A percentile compares a stretch with the other conserved stretches of the same genome.
phyloP scores from a whole-genome alignment of 805 yeast genomes.

The Spathaspora boniae region DNA sequence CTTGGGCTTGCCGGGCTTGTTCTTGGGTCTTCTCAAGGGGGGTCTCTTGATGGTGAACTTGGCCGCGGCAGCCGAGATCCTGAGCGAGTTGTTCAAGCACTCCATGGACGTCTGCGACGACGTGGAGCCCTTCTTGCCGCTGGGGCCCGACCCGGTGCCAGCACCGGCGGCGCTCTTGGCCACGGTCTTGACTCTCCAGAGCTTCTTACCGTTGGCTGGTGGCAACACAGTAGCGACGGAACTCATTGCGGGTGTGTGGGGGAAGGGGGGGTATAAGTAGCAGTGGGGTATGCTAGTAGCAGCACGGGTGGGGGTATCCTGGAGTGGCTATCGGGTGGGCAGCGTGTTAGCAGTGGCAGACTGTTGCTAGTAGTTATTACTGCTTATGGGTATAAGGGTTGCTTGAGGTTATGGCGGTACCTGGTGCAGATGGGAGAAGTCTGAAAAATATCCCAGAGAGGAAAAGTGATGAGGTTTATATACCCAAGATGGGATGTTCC shows the following conservation, averaged over 20 bases:
- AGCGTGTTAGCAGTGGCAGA: too few relatives aligned
- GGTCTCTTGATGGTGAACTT: slow-evolving; percentile 34
- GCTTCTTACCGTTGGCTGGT: slow-evolving; percentile 43
- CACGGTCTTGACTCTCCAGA: slow-evolving; percentile 42
- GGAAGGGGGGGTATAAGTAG: too few relatives aligned
- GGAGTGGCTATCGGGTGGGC: too few relatives aligned
- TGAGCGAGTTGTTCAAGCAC: slow-evolving; percentile 42
- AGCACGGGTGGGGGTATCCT: too few relatives aligned
- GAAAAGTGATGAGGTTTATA: not conserved
- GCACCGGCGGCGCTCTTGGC: slow-evolving; percentile 8
- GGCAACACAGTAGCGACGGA: slow-evolving; percentile 25
- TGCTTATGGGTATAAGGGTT: too few relatives aligned
- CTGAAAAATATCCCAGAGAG: not conserved
- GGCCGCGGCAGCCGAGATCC: slow-evolving; percentile 37
- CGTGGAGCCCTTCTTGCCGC: slow-evolving; percentile 4
- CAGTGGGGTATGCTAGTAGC: too few relatives aligned
- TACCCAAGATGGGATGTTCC: too few relatives aligned
- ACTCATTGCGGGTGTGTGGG: not conserved
- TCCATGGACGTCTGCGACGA: slow-evolving; percentile 25
- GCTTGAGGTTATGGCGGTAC: too few relatives aligned
- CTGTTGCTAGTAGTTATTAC: too few relatives aligned
- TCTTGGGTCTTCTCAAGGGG: slow-evolving; percentile 42
- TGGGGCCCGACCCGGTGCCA: slow-evolving; percentile 1
- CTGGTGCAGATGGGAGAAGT: too few relatives aligned
- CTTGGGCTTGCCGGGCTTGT: slow-evolving; percentile 43